Percentiles rank a stretch among this genome's conserved stretches.
phyloP scores from a whole-genome alignment of 2,329 filamentous ascomycete genomes.

The Acarospora socialis region DNA sequence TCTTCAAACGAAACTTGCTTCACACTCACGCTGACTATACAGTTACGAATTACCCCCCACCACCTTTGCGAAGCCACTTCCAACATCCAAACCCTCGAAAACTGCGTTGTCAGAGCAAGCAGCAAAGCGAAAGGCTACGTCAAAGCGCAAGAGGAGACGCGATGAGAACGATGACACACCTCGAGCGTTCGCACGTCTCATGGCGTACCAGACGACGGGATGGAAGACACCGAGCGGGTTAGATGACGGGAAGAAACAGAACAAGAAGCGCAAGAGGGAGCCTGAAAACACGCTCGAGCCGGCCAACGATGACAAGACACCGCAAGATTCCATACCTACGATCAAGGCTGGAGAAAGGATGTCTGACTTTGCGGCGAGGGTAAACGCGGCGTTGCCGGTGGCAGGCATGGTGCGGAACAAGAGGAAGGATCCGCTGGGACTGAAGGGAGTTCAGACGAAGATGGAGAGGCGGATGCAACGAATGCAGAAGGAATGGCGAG shows the following conservation, averaged over 20 bases:
- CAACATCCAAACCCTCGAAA: conserved; percentile 33
- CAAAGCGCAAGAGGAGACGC: conserved; percentile 36
- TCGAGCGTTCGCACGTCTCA: conserved; percentile 71
- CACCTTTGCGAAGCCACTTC: conserved; percentile 44
- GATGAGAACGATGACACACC: conserved; percentile 61
- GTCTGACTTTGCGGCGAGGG: conserved; percentile 65
- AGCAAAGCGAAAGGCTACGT: conserved; percentile 20
- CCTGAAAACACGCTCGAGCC: conserved; percentile 10
- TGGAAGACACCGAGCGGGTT: conserved; percentile 49
- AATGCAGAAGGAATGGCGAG: conserved; percentile 44
- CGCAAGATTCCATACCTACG: conserved; percentile 34
- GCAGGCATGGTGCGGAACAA: conserved; percentile 38
- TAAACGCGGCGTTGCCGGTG: conserved; percentile 72
- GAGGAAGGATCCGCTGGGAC: conserved; percentile 46
- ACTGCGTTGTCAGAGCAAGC: conserved; percentile 23
- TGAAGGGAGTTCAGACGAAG: conserved; percentile 58
- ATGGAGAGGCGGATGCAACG: conserved; percentile 66
- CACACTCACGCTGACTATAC: no score
- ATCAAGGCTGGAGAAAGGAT: conserved; percentile 76
- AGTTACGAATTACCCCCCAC: conserved; percentile 47
- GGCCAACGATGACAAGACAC: conserved; percentile 20
- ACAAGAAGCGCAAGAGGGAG: conserved; percentile 34
- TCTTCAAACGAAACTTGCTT: no score
- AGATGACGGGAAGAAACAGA: conserved; percentile 47
- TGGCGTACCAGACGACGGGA: conserved; percentile 53